Base-by-base conservation (phyloP, 2,329 filamentous ascomycete species). In the Aspergillus persii region DNA sequence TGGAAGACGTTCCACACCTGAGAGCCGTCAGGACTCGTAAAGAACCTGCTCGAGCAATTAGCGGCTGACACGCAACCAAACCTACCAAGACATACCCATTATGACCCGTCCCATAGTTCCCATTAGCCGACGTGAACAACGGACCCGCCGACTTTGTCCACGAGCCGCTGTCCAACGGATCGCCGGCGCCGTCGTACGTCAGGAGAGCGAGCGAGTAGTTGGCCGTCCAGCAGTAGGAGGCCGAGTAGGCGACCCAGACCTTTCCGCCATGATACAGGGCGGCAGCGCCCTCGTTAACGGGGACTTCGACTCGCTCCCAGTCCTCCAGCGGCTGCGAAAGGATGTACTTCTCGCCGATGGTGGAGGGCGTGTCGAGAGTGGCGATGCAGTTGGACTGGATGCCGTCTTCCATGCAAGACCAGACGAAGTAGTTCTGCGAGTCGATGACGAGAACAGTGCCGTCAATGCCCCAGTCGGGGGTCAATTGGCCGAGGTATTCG, bases 1-100 rank as follows among this genome's bases (percentile, higher is more conserved):
- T 86, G 83, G 68, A 83, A 86, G 0, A 82, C 79, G 54, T 82
- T 84, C 79, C 79, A 86, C 2, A 78, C 81, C 69, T 86, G 77
- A 0, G 72, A 79, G 3, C 77, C 81, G 61, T 86, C 82, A 0
- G 83, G 83, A 61, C 81, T 85, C 30, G 70, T 74, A 72, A 87
- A 86, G 76, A 86, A 86, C 71, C 74, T 75, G 63, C 11, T 3
- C 18, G 15, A 26, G 6, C 3, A 11, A 12, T 47, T 12, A 47
- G 18, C 27, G 9, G 15, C 12, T 2, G 36, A 41, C 15, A n/a
- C 15, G 15, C 15, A 12, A 8, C 18, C 44, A 23, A 12, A 47
- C 39, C 2, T 0, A 15, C 4, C 6, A 23, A 11, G 12, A 26
- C 44, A 12, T 41, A 41, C 36, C 12, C 44, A 47, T 85, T 85